These are phyloP conservation scores for Pinus taeda DNA, from an alignment of 75 land plant species.

Conservation along the genomic window DNA sequence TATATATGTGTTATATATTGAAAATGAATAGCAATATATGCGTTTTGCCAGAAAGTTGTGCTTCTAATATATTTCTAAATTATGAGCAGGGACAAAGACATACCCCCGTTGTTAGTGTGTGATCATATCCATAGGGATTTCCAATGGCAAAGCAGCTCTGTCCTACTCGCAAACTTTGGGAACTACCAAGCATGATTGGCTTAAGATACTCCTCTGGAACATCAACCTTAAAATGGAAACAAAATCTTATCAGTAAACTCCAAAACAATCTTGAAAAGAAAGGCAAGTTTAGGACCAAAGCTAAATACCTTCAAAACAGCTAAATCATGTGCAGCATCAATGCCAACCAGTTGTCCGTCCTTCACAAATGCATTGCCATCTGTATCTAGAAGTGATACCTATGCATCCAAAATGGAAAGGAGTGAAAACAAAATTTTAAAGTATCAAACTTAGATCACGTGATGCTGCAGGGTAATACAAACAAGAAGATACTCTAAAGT, in stretches of 20 bases:
- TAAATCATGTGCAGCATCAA: slow-evolving; percentile 84
- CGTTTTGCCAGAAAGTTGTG: neutral
- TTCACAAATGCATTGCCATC: slow-evolving; percentile 45
- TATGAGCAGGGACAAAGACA: neutral
- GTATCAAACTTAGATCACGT: neutral
- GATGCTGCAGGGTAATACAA: neutral
- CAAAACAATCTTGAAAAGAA: too few species aligned
- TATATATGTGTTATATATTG: neutral
- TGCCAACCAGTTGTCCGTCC: slow-evolving; percentile 69
- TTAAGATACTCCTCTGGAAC: slow-evolving; percentile 51
- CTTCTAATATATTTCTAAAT: neutral
- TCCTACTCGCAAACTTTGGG: slow-evolving; percentile 71
- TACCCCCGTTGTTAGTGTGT: slow-evolving; percentile 97
- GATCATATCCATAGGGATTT: slow-evolving; percentile 89
- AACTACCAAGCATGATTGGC: slow-evolving; percentile 75
- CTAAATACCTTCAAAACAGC: slow-evolving; percentile 87
- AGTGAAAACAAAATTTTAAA: neutral
- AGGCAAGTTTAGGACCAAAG: neutral
- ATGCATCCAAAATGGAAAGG: slow-evolving; percentile 4
- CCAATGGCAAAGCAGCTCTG: slow-evolving; percentile 97
- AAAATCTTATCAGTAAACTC: neutral
- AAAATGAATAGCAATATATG: neutral
- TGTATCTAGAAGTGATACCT: slow-evolving; percentile 75
- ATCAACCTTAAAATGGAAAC: slow-evolving; percentile 57
- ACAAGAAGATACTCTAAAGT: neutral